These are phyloP conservation scores for Fusarium pseudocircinatum DNA, from an alignment of 2,329 filamentous ascomycete species.

Conservation along the genomic window DNA sequence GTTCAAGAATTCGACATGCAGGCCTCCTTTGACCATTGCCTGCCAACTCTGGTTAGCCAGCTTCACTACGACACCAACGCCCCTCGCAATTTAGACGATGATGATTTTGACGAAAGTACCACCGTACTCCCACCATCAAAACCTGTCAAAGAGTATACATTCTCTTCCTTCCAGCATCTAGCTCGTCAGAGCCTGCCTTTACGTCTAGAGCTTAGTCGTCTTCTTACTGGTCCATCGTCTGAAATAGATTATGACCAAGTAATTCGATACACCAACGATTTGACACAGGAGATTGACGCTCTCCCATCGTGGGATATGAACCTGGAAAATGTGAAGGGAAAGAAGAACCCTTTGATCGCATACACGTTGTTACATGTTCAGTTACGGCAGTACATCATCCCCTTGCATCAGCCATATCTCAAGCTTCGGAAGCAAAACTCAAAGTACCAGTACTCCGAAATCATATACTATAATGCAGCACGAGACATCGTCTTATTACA, in stretches of 20 bases:
- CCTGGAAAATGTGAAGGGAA: constrained; percentile 48
- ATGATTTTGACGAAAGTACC: constrained; percentile 65
- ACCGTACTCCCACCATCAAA: constrained; percentile 62
- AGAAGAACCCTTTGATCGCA: constrained; percentile 66
- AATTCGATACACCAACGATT: constrained; percentile 68
- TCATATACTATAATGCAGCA: constrained; percentile 70
- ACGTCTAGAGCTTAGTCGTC: constrained; percentile 65
- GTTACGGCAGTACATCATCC: constrained; percentile 69
- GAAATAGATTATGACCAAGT: constrained; percentile 70
- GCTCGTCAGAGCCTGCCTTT: constrained; percentile 65
- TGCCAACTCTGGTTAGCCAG: constrained; percentile 67
- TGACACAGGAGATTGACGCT: constrained; percentile 69
- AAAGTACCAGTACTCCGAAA: constrained; percentile 70
- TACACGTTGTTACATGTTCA: constrained; percentile 70
- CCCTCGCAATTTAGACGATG: constrained; percentile 67
- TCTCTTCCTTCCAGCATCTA: constrained; percentile 67
- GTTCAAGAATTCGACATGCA: constrained; percentile 71
- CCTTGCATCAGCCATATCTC: constrained; percentile 68
- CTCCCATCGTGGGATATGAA: constrained; percentile 65
- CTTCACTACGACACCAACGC: constrained; percentile 65
- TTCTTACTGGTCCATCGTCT: constrained; percentile 63
- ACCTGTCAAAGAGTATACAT: constrained; percentile 64
- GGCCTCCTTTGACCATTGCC: constrained; percentile 68
- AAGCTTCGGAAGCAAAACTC: constrained; percentile 68
- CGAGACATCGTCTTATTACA: constrained; percentile 70